Conservation (phyloP, 352 stramenopile species). For the Pythium coloratum region DNA sequence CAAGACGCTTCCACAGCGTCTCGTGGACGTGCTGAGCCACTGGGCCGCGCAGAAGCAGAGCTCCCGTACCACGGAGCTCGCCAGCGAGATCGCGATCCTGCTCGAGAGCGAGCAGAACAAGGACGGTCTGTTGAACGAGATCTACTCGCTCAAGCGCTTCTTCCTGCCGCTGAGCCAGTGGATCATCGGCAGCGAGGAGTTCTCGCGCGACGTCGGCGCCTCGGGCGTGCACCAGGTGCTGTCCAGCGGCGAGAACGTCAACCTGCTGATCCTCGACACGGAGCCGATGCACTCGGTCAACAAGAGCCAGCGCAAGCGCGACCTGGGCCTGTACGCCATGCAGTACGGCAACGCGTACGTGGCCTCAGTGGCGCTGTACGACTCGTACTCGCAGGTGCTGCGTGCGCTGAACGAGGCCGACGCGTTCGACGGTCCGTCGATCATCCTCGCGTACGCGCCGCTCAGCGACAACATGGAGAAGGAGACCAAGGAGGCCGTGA, state of each 20-base stretch:
- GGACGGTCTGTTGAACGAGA: conserved; percentile 41
- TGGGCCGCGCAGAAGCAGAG: conserved; percentile 45
- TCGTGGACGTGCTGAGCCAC: conserved; percentile 45
- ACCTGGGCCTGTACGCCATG: conserved; percentile 92
- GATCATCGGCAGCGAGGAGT: conserved; percentile 80
- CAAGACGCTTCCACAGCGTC: conserved; percentile 39
- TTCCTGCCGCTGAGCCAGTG: conserved; percentile 76
- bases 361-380: conserved; percentile 89
- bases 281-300: conserved; percentile 63
- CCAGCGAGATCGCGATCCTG: conserved; percentile 63
- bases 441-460: conserved; percentile 89
- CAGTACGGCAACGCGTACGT: conserved; percentile 94
- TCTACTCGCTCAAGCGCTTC: conserved; percentile 56
- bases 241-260: conserved; percentile 72
- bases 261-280: conserved; percentile 76
- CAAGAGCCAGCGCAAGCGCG: conserved; percentile 87
- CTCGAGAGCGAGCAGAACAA: conserved; percentile 62
- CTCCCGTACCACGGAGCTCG: conserved; percentile 55
- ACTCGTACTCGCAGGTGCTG: conserved; percentile 85
- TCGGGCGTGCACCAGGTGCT: conserved; percentile 77
- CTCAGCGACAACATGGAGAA: conserved; percentile 85
- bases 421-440: conserved; percentile 87
- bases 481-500: conserved; percentile 86
- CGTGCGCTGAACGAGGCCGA: conserved; percentile 90
- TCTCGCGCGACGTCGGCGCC: conserved; percentile 65